Evolutionary conservation across 768 basidiomycete species (phyloP).

Genomic region (Inosperma sp.): DNA sequence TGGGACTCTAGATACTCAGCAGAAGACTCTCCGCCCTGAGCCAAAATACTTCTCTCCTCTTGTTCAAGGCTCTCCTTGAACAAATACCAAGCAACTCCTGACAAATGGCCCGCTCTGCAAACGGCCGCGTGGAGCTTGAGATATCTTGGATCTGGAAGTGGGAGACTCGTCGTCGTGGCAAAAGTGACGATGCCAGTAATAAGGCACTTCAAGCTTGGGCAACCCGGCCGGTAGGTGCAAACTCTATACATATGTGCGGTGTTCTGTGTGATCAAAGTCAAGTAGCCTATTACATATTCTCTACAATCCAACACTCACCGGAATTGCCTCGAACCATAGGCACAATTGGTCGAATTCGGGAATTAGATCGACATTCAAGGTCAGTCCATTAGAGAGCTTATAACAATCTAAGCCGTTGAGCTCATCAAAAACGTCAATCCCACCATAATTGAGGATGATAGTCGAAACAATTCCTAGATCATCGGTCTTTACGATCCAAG

Average conservation of each 20-base stretch:
- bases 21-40: constrained; percentile 5
- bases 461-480: background rate
- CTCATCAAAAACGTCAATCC: constrained; percentile 8
- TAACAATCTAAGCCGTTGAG: constrained; percentile 7
- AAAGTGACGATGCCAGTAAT: constrained; percentile 8
- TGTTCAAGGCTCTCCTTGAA: constrained; percentile 4
- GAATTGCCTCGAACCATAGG: constrained; percentile 16
- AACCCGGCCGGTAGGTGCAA: background rate
- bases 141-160: constrained; percentile 13
- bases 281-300: too few relatives aligned
- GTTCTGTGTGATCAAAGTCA: constrained; percentile 1
- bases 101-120: constrained; percentile 14
- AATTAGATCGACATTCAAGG: constrained; percentile 1
- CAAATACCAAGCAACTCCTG: constrained; percentile 13
- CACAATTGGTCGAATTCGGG: constrained; percentile 3
- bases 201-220: background rate
- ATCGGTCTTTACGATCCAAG: constrained; percentile 1
- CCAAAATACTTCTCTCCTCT: constrained; percentile 4
- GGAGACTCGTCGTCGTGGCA: constrained; percentile 2
- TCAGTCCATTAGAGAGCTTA: constrained; percentile 11
- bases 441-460: constrained; percentile 6
- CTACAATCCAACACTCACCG: background rate
- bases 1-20: constrained; percentile 3
- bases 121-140: constrained; percentile 15
- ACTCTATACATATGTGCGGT: constrained; percentile 10